Evolutionary conservation across 805 yeast genomes (phyloP).

Genomic region (Candida vaughaniae): DNA sequence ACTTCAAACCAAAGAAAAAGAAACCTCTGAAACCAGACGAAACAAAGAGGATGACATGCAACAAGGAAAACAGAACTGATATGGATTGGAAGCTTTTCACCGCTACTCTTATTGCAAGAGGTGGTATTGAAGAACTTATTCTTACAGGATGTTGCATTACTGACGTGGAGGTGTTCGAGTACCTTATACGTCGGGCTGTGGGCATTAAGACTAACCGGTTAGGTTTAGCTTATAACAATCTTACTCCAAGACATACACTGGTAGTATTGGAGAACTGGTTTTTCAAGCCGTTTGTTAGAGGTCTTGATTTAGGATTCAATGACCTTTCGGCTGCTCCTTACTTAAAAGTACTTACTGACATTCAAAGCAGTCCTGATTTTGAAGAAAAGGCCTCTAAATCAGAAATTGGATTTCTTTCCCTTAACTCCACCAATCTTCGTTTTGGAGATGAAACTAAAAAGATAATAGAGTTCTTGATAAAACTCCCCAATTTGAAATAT

Average conservation of each 20-base stretch:
- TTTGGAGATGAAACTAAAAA: constrained; percentile 49
- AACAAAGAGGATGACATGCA: constrained; percentile 43
- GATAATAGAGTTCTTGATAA: constrained; percentile 51
- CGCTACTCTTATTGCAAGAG: constrained; percentile 64
- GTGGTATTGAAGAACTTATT: constrained; percentile 76
- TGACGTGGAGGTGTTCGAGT: constrained; percentile 53
- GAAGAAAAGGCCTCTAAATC: constrained; percentile 20
- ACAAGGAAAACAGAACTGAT: constrained; percentile 58
- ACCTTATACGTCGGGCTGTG: constrained; percentile 57
- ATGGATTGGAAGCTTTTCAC: constrained; percentile 83
- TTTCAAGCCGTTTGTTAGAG: constrained; percentile 47
- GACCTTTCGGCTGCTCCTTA: constrained; percentile 47
- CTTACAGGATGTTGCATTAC: constrained; percentile 73
- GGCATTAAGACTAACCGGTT: constrained; percentile 54
- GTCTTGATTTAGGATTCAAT: constrained; percentile 83
- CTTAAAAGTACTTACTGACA: constrained; percentile 39
- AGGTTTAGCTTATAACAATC: constrained; percentile 75
- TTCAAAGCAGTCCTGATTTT: constrained; percentile 19
- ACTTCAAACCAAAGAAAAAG: constrained; percentile 37
- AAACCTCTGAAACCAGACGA: constrained; percentile 25
- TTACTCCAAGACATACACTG: constrained; percentile 57
- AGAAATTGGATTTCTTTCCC: constrained; percentile 48
- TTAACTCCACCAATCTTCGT: constrained; percentile 61
- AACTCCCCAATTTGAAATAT: constrained; percentile 59
- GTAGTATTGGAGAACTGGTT: constrained; percentile 60